Evolutionary conservation across 2,329 filamentous ascomycete species (phyloP).

Genomic region (Penicillium vulpinum): DNA sequence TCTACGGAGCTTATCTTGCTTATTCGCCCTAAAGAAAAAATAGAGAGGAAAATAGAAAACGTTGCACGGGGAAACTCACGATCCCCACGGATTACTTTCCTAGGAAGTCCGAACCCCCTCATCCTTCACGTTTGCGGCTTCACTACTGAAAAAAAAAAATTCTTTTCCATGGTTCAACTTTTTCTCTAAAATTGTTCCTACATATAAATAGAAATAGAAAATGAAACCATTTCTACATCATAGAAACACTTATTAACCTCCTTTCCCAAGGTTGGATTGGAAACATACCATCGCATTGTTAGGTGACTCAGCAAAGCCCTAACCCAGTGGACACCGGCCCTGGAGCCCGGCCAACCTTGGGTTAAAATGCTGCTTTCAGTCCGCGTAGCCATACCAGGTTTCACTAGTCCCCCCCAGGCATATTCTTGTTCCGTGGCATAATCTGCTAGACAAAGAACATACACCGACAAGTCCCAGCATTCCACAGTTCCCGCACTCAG

Average conservation of each 20-base stretch:
- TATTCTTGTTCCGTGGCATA: not conserved
- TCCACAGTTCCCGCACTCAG: slow-evolving; percentile 1
- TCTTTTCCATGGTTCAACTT: too few relatives aligned
- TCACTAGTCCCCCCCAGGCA: too few relatives aligned
- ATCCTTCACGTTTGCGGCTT: slow-evolving; percentile 6
- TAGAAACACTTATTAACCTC: not conserved
- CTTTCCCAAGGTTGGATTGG: too few relatives aligned
- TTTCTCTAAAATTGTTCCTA: not conserved
- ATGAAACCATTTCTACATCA: not conserved
- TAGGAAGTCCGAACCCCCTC: slow-evolving; percentile 27
- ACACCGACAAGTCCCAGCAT: slow-evolving; percentile 12
- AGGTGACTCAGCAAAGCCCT: slow-evolving; percentile 1
- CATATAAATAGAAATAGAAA: not conserved
- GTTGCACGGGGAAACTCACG: slow-evolving; percentile 23
- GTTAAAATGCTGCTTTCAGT: not conserved
- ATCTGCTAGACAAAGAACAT: not conserved
- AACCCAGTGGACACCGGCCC: too few relatives aligned
- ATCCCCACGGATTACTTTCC: slow-evolving; percentile 28
- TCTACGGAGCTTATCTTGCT: slow-evolving; percentile 26
- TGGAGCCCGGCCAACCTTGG: not conserved
- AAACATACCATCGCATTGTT: not conserved
- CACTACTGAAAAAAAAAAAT: too few relatives aligned
- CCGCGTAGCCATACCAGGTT: not conserved
- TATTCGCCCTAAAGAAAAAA: slow-evolving; percentile 5
- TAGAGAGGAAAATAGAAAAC: slow-evolving; percentile 15